Base-by-base conservation (phyloP, 2,329 filamentous ascomycete species). In the Alternaria conjuncta region DNA sequence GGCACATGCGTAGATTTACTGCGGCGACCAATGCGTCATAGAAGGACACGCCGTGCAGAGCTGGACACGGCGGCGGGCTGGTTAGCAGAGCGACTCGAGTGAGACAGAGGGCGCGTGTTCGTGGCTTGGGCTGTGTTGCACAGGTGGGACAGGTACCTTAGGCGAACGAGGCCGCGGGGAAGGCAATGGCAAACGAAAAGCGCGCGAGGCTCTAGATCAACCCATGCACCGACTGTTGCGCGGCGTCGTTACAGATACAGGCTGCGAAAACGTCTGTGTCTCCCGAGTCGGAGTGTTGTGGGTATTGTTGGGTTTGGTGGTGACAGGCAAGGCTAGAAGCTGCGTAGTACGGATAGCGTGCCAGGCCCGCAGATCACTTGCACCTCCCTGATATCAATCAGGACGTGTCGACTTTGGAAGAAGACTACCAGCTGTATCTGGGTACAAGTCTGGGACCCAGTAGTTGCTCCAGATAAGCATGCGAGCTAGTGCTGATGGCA, bases 101-200 rank as follows among this genome's bases (percentile, higher is more conserved):
- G 43, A 65, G 68, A 65, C 59, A 61, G 67, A 41, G 49, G 54
- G 61, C 60, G 66, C 59, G 64, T 63, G 55, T 55, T 32, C 32
- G 55, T 57, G 60, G 66, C 67, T 68, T 59, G 57, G 65, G 63
- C 59, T 57, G 61, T 36, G 44, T 60, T 63, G 55, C 60, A 57
- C 63, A 57, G 32, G 65, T 64, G 69, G 70, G 69, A 68, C 65
- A 69, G 64, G 60, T 65, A 69, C 67, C 57, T 73, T 72, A 66
- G 45, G 68, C 64, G 63, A 64, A 60, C 25, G 47, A 50, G 54
- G 41, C 63, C 15, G 64, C 59, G 64, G 67, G 53, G 49, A 41
- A 28, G 55, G 45, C 57, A 70, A 65, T 59, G 55, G 60, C 63
- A 64, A 65, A 57, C 57, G 57, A 66, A 65, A 60, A 67, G 65